Conservation (phyloP, 106 monocot species). For the Acorus calamus region DNA sequence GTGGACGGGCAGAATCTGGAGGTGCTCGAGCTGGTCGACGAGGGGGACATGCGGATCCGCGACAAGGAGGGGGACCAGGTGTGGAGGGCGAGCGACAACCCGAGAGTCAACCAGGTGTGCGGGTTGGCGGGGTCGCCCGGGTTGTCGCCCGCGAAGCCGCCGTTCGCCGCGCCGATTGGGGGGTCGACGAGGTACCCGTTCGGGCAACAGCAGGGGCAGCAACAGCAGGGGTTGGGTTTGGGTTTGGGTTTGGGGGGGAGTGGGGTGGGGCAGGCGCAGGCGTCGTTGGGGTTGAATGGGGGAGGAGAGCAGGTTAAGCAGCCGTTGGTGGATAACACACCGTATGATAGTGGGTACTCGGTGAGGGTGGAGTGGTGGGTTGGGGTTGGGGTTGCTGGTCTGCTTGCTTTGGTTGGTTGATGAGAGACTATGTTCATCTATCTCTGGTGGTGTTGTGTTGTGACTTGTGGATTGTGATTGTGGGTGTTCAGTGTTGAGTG, state of each 20-base stretch:
- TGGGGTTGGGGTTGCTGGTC: not conserved
- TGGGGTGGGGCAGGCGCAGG: no score
- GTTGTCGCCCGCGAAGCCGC: constrained; percentile 29
- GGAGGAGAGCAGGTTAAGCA: not conserved
- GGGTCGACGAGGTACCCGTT: constrained; percentile 9
- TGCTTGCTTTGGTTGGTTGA: not conserved
- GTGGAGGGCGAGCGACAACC: constrained; percentile 71
- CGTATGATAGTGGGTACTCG: constrained; percentile 13
- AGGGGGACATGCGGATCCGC: constrained; percentile 71
- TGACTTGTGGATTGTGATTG: no score
- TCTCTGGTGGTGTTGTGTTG: no score
- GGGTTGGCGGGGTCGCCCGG: constrained; percentile 35
- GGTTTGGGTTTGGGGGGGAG: no score
- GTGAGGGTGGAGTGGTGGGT: not conserved
- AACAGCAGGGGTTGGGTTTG: no score
- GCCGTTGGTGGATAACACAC: constrained; percentile 18
- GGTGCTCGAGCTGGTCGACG: constrained; percentile 51
- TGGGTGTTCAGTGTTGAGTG: no score
- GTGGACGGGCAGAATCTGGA: constrained; percentile 23
- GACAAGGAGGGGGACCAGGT: constrained; percentile 51
- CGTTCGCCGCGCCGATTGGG: constrained; percentile 33
- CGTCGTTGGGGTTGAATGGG: no score
- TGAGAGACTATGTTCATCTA: no score
- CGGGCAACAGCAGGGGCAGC: constrained; percentile 27
- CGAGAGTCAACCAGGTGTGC: constrained; percentile 36